Evolutionary conservation across 2,329 filamentous ascomycete genomes (phyloP), one percentile per base, ranked within the genome.

Genomic region (Botryosphaeria dothidea): DNA sequence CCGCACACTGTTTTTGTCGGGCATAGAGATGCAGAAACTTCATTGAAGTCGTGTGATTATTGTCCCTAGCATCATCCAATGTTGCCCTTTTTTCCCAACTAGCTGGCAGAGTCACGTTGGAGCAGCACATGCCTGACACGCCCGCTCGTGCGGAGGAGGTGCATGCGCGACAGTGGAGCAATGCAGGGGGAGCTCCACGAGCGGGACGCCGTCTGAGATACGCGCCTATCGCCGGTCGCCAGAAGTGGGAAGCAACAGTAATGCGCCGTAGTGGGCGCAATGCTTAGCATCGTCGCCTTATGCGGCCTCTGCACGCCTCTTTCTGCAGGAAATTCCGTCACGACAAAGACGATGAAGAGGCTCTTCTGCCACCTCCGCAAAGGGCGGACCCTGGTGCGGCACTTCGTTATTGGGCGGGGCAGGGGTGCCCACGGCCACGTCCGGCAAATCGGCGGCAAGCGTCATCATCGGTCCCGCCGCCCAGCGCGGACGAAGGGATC

Each of bases 401-500:
- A 60, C 36, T 48, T 46, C 8, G 27, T 25, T 21, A 31, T 34
- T 60, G n/a, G 41, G n/a, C n/a, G 13, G 21, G 6, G 41, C 41
- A 60, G 56, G 56, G 56, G 46, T 46, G 36, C 27, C 21, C 38
- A 13, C 17, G 38, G 41, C 19, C 41, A n/a, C 41, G 56, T 4
- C 41, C 56, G 56, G 41, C 41, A 60, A 60, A 60, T 60, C 56
- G 56, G 38, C 38, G 56, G 54, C 52, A 31, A 34, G 56, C 56
- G 56, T 60, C 56, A 60, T 60, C 45, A 51, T 51, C 36, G 38
- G 58, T 38, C 45, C 45, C 58, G 58, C 58, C 51, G 29, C 43
- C 54, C 54, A 58, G 54, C 54, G 58, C 58, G 58, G 58, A 41
- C 58, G 58, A 62, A 62, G 23, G 58, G 58, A 62, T 62, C 58